Conservation (phyloP, 78 protist species). For the Pigoraptor vietnamica region DNA sequence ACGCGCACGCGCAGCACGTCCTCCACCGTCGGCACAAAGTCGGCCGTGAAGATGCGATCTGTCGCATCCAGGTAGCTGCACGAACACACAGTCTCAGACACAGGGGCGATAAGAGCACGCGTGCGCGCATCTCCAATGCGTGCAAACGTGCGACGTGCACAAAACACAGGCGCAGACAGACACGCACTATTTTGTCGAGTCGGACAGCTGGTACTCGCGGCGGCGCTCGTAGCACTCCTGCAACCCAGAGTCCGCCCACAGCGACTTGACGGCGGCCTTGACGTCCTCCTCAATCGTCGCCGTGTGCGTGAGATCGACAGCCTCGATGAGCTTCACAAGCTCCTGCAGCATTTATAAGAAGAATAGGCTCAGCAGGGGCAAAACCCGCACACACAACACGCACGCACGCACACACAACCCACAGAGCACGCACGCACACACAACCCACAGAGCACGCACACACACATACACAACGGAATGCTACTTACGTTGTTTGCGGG, state of each 20-base stretch:
- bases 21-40: conserved; percentile 78
- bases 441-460: background rate
- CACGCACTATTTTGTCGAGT: conserved; percentile 76
- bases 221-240: conserved; percentile 52
- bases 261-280: background rate
- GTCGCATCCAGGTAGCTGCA: conserved; percentile 59
- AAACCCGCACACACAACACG: background rate
- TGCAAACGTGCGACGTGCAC: background rate
- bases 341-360: background rate
- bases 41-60: conserved; percentile 45
- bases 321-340: background rate
- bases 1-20: conserved; percentile 89
- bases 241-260: conserved; percentile 81
- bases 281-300: background rate
- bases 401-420: too few relatives aligned
- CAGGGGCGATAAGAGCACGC: background rate
- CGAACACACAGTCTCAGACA: background rate
- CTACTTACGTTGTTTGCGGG: background rate
- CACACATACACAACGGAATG: too few relatives aligned
- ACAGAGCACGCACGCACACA: background rate
- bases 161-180: background rate
- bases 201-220: conserved; percentile 78
- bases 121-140: background rate
- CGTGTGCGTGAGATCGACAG: background rate
- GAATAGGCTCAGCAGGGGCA: too few relatives aligned